A percentile compares a stretch with the other conserved stretches of the same genome.
Evolutionary conservation across 306 rosid species (phyloP).

Genomic region (Trifolium pratense): DNA sequence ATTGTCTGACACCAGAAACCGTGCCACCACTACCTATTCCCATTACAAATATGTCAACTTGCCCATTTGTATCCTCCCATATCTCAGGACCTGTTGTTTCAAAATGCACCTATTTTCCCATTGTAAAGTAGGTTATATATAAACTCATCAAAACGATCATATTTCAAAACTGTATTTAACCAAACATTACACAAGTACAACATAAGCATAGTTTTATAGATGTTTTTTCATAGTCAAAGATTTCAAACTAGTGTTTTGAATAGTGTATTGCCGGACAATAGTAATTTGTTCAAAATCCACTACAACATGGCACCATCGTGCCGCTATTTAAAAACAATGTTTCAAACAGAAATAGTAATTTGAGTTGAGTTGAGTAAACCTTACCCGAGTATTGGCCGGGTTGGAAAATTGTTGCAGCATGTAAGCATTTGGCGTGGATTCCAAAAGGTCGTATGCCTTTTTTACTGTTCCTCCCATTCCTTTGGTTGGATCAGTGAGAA

Average conservation of each 20-base stretch:
- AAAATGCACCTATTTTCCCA: conserved; percentile 74
- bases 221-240: neutral
- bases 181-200: conserved; percentile 15
- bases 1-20: conserved; percentile 94
- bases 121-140: conserved; percentile 32
- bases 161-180: conserved; percentile 13
- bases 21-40: conserved; percentile 99
- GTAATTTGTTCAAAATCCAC: neutral
- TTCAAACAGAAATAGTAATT: neutral
- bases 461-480: conserved; percentile 72
- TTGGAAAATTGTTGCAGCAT: conserved; percentile 93
- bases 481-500: conserved; percentile 81
- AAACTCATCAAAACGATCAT: conserved; percentile 32
- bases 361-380: conserved; percentile 46
- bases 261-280: neutral
- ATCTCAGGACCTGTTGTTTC: conserved; percentile 99
- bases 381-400: conserved; percentile 84
- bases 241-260: neutral
- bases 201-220: conserved; percentile 27
- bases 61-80: conserved; percentile 94
- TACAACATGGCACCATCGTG: neutral
- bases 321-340: neutral
- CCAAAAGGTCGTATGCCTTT: conserved; percentile 84
- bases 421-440: conserved; percentile 74
- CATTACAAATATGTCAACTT: conserved; percentile 96